Evolutionary conservation across 768 basidiomycete genomes (phyloP), one percentile per base, ranked within the genome.

Genomic region (Tremella mesenterica): DNA sequence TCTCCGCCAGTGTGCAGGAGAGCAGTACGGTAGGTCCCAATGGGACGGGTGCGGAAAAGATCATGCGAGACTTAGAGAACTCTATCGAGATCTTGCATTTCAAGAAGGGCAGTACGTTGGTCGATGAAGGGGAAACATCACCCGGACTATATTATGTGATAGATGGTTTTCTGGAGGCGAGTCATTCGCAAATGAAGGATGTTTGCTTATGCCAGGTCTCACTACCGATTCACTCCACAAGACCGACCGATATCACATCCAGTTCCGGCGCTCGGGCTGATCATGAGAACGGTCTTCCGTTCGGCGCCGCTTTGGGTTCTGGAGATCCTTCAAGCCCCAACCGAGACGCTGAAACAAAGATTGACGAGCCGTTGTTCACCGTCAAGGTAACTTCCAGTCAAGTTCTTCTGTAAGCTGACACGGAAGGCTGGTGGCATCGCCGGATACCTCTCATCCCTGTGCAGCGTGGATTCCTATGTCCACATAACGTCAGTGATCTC

Each of bases 81-180:
- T 88, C 95, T 69, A 88, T 97, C 1, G 95, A 99, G 72, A 93
- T 99, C 48, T 71, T 96, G 28, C 96, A 85, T 72, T 97, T 89
- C 74, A 79, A 86, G 36, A 84, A 87, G 47, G 95, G 92, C 1
- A 83, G 85, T 3, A 82, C 82, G 1, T 75, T 97, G 20, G 91
- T 86, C 21, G 87, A 83, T 61, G 87, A 91, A 6, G 93, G 91
- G 36, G 92, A 99, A 72, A 76, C 81, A 51, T 85, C 91, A 58
- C 85, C 88, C 50, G 91, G 91, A 83, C 75, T 93, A 21, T 95
- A 90, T 78, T 95, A 89, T 63, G 88, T 95, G 41, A 91, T 95
- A 41, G 91, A 96, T 59, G 95, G 95, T 0, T 89, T 95, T 73
- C 75, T 99, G 30, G 95, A 99, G 65, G 92, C 97, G 29, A 54